These are phyloP conservation scores for Candida khao-thaluensis DNA, from an alignment of 805 yeast species.

Conservation along the genomic window DNA sequence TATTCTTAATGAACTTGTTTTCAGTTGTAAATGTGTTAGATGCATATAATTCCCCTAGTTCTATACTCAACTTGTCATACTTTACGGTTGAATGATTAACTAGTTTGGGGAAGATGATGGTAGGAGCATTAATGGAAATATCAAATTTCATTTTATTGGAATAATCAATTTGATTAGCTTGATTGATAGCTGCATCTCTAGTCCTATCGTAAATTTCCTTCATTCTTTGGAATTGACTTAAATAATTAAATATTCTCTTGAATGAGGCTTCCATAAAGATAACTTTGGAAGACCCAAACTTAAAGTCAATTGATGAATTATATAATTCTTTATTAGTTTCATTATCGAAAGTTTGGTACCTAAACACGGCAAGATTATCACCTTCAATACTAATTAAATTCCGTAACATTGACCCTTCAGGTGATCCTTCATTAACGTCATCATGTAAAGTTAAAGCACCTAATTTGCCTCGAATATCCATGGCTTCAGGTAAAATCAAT, in stretches of 20 bases:
- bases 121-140: slow-evolving; percentile 75
- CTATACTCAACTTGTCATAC: slow-evolving; percentile 64
- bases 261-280: slow-evolving; percentile 83
- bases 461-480: slow-evolving; percentile 67
- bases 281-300: slow-evolving; percentile 72
- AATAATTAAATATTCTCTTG: slow-evolving; percentile 60
- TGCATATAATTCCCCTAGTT: slow-evolving; percentile 80
- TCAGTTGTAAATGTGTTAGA: slow-evolving; percentile 52
- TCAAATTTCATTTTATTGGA: slow-evolving; percentile 69
- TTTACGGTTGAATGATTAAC: slow-evolving; percentile 17
- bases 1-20: slow-evolving; percentile 41
- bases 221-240: slow-evolving; percentile 78
- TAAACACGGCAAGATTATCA: slow-evolving; percentile 73
- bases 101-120: slow-evolving; percentile 65
- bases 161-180: slow-evolving; percentile 62
- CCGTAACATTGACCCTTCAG: slow-evolving; percentile 58
- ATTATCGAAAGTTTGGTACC: slow-evolving; percentile 75
- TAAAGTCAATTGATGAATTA: slow-evolving; percentile 57
- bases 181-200: slow-evolving; percentile 82
- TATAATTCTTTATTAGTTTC: slow-evolving; percentile 48
- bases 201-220: slow-evolving; percentile 88
- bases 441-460: slow-evolving; percentile 81
- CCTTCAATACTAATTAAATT: slow-evolving; percentile 79
- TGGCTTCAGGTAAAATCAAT: slow-evolving; percentile 67
- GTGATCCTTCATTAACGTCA: slow-evolving; percentile 64